Percentiles rank a stretch among this genome's conserved stretches.
phyloP scores from a whole-genome alignment of 2,329 filamentous ascomycete genomes.

The Botryotinia globosa region DNA sequence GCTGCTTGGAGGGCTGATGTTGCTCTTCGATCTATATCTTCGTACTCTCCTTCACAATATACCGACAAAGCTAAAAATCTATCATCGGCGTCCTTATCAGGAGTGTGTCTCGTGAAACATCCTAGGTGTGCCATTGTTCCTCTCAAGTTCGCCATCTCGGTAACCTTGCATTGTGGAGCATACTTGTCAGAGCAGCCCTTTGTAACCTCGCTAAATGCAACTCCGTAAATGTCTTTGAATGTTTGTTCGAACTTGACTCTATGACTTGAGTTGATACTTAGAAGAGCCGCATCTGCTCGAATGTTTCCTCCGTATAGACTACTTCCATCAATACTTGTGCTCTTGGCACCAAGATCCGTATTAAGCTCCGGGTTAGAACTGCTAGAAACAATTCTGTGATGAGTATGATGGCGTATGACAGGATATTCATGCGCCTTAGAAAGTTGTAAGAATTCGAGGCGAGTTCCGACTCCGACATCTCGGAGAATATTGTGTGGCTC shows the following conservation, averaged over 20 bases:
- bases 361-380: background rate
- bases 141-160: background rate
- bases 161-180: background rate
- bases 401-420: background rate
- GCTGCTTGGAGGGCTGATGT: background rate
- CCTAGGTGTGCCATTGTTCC: background rate
- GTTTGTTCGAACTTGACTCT: background rate
- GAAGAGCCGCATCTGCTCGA: constrained; percentile 3
- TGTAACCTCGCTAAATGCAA: background rate
- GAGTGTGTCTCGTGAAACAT: background rate
- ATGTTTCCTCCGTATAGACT: background rate
- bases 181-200: background rate
- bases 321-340: too few species aligned
- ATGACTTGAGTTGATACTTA: background rate
- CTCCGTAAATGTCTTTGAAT: background rate
- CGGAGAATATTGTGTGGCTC: constrained; percentile 7
- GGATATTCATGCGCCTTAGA: background rate
- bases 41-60: background rate
- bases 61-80: background rate
- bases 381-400: background rate
- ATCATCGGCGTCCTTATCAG: background rate
- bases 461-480: background rate
- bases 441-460: background rate
- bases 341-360: too few species aligned
- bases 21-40: background rate